Evolutionary conservation across 768 basidiomycete species (phyloP), one percentile per base, ranked within the genome.

Genomic region (Mrakia blollopis): DNA sequence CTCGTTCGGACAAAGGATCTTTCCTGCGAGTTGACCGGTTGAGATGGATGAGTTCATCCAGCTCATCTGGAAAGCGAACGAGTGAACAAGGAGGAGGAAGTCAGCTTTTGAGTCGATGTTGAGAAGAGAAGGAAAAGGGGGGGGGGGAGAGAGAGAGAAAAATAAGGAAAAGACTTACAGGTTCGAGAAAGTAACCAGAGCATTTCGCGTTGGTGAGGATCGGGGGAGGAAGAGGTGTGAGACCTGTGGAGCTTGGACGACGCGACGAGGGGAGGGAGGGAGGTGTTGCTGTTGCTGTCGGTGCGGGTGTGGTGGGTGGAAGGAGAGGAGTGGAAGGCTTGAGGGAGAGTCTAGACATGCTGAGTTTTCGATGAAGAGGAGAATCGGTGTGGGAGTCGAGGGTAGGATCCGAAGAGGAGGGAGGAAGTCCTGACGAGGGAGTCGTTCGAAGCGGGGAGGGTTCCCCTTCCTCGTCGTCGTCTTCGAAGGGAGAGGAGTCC

Each of bases 111-210:
- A n/a, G 11, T 47, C 67, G 61, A 16, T 30, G 10, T 30, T n/a
- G n/a, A n/a, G n/a, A 68, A n/a, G 73, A 52, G 13, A 44, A 39
- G 37, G 73, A 65, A 65, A 16, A 57, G 23, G 47, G 44, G 41
- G 60, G 77, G 14, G 68, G 69, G 63, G 39, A 25, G 16, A 35
- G 18, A n/a, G 18, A 61, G 54, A n/a, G 25, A 23, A 25, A 50
- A 67, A 76, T 30, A 30, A 11, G 32, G 47, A 23, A 7, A 30
- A 44, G 54, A 87, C 92, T 80, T 81, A 97, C 93, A 47, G 94
- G 94, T 82, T 98, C 96, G 63, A 98, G 89, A 81, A 98, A 98
- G 83, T 99, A 99, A 11, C 94, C 95, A 0, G 94, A 96, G 83
- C 97, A 98, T 80, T 90, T 90, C 21, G 91, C 86, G 81, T 94